Percentiles rank a stretch among this genome's conserved stretches.
phyloP scores from a whole-genome alignment of 2,329 filamentous ascomycete species.

The Talaromyces sp. region DNA sequence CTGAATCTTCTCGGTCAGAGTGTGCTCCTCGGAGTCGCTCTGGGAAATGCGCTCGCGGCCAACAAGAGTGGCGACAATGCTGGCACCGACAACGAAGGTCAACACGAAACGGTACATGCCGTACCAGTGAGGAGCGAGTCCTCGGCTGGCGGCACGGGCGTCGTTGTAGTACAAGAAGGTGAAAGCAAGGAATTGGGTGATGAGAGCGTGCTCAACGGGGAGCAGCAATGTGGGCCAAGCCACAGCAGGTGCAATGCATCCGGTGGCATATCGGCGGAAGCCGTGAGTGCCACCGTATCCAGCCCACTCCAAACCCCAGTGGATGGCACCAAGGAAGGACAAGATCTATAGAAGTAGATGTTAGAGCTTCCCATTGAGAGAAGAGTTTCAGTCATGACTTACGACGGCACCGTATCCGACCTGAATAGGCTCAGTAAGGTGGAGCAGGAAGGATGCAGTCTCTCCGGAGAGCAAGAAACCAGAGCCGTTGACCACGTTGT shows the following conservation, averaged over 20 bases:
- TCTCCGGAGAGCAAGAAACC: conserved; percentile 63
- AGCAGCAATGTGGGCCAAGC: conserved; percentile 88
- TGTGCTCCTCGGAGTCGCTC: conserved; percentile 32
- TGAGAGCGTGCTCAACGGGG: conserved; percentile 78
- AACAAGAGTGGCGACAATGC: conserved; percentile 74
- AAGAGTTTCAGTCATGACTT: conserved; percentile 31
- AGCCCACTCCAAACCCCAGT: conserved; percentile 88
- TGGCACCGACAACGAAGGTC: conserved; percentile 79
- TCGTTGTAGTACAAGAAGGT: conserved; percentile 82
- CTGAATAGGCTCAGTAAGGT: conserved; percentile 77
- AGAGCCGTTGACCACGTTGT: conserved; percentile 55
- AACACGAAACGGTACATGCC: conserved; percentile 84
- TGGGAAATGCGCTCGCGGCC: conserved; percentile 70
- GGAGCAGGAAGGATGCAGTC: conserved; percentile 65
- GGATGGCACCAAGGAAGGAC: conserved; percentile 87
- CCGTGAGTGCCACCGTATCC: conserved; percentile 62
- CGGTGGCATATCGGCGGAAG: conserved; percentile 76
- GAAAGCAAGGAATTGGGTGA: conserved; percentile 79
- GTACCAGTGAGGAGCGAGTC: conserved; percentile 84
- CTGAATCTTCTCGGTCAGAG: conserved; percentile 47
- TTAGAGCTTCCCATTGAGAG: background rate
- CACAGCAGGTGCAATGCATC: conserved; percentile 69
- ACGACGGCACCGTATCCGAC: conserved; percentile 84
- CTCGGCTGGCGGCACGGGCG: conserved; percentile 62
- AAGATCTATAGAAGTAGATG: conserved; percentile 57